These are phyloP conservation scores for Corinectria fuckeliana DNA, from an alignment of 2,329 filamentous ascomycete genomes.

Conservation along the genomic window DNA sequence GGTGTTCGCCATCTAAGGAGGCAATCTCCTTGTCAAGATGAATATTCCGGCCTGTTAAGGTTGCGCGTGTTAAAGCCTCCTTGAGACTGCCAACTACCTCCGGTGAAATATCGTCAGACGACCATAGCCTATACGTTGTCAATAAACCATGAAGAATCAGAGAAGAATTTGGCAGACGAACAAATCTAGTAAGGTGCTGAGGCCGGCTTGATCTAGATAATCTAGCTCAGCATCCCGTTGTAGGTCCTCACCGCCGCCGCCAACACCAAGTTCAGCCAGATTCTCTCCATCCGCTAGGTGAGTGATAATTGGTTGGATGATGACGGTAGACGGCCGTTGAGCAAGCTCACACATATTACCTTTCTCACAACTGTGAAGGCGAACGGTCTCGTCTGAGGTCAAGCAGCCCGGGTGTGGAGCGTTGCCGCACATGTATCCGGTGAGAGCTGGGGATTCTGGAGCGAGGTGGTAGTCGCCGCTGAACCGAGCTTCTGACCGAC, in stretches of 20 bases:
- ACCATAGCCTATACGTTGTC: conserved; percentile 24
- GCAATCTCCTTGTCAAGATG: conserved; percentile 34
- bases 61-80: conserved; percentile 22
- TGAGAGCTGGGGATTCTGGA: conserved; percentile 70
- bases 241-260: conserved; percentile 80
- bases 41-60: conserved; percentile 34
- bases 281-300: conserved; percentile 65
- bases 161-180: conserved; percentile 34
- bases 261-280: conserved; percentile 76
- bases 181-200: conserved; percentile 56
- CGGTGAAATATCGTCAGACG: conserved; percentile 13
- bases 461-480: conserved; percentile 51
- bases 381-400: conserved; percentile 65
- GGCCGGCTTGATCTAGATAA: conserved; percentile 57
- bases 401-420: conserved; percentile 72
- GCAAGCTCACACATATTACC: conserved; percentile 65
- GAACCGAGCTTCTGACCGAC: conserved; percentile 48
- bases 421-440: conserved; percentile 79
- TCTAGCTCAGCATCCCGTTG: conserved; percentile 72
- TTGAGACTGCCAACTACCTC: conserved; percentile 17
- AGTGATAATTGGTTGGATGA: conserved; percentile 79
- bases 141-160: neutral
- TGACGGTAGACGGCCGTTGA: conserved; percentile 63
- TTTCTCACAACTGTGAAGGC: conserved; percentile 87
- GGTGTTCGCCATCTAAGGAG: conserved; percentile 23